Evolutionary conservation across 106 monocot species (phyloP).

Genomic region (Platanthera guangdongensis): DNA sequence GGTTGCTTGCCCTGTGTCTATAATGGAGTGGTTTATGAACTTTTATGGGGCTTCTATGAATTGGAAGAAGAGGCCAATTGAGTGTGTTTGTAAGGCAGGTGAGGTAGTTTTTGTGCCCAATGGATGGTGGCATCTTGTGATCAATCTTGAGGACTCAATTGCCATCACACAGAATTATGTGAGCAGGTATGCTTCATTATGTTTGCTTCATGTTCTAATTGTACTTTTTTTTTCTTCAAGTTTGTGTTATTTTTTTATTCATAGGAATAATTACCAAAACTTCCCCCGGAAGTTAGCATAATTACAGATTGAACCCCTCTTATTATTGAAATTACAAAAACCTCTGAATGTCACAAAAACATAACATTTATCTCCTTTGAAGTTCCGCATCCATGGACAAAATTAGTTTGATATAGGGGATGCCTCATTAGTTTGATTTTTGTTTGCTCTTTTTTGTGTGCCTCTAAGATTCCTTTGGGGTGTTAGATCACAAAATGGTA

Average conservation of each 20-base stretch:
- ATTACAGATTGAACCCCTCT: too few species aligned
- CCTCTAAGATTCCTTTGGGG: not conserved
- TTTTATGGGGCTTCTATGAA: constrained; percentile 61
- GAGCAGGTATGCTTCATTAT: constrained; percentile 54
- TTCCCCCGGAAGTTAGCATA: too few species aligned
- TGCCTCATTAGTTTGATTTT: not conserved
- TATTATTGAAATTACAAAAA: too few species aligned
- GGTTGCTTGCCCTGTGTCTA: constrained; percentile 92
- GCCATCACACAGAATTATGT: constrained; percentile 98
- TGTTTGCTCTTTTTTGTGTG: not conserved
- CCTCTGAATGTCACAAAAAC: too few species aligned
- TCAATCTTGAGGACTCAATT: constrained; percentile 93
- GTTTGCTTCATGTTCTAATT: not conserved
- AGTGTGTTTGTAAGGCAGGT: constrained; percentile 78
- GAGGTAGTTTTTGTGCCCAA: constrained; percentile 96
- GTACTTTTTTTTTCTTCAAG: not conserved
- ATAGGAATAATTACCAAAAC: too few species aligned
- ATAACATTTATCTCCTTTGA: too few species aligned
- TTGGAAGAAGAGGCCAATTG: constrained; percentile 76
- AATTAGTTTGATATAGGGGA: not conserved
- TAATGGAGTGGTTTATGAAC: constrained; percentile 99
- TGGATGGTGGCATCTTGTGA: constrained; percentile 99
- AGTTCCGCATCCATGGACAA: too few species aligned
- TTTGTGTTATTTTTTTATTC: not conserved
- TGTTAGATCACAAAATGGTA: not conserved